These are phyloP conservation scores for Colletotrichum euphorbiae DNA, from an alignment of 2,329 filamentous ascomycete genomes.

Conservation along the genomic window DNA sequence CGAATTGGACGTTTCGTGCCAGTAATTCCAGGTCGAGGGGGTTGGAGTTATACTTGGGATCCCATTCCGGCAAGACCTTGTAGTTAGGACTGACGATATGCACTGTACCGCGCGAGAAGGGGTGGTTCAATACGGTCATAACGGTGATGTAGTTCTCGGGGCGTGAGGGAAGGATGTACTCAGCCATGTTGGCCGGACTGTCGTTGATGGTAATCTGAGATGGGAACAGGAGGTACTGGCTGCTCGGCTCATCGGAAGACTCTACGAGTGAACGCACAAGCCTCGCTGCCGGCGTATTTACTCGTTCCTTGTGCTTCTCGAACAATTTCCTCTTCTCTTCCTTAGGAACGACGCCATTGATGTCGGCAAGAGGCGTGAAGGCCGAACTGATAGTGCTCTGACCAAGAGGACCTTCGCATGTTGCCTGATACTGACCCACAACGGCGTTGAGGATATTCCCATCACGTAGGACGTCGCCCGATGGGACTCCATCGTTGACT, in stretches of 20 bases:
- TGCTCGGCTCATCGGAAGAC: conserved; percentile 45
- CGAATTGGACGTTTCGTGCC: conserved; percentile 56
- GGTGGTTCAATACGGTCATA: conserved; percentile 70
- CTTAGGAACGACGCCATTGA: conserved; percentile 43
- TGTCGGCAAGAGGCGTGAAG: conserved; percentile 50
- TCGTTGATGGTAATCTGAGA: conserved; percentile 46
- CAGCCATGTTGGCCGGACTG: conserved; percentile 44
- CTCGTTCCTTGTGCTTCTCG: conserved; percentile 31
- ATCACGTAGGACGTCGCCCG: conserved; percentile 51
- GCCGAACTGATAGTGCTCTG: conserved; percentile 41
- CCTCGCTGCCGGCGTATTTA: conserved; percentile 37
- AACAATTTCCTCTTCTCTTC: conserved; percentile 45
- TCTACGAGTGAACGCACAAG: conserved; percentile 46
- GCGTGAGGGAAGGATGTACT: conserved; percentile 40
- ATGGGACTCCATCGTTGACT: conserved; percentile 53
- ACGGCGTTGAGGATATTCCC: conserved; percentile 47
- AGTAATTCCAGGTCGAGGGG: conserved; percentile 68
- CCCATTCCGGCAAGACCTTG: conserved; percentile 59
- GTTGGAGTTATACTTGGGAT: conserved; percentile 67
- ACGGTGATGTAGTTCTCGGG: conserved; percentile 65
- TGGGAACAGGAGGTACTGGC: conserved; percentile 51
- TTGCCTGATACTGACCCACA: conserved; percentile 51
- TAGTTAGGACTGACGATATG: conserved; percentile 63
- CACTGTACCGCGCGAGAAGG: conserved; percentile 68
- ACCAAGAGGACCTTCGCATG: conserved; percentile 49